Evolutionary conservation across 805 yeast genomes (phyloP), one percentile per base, ranked within the genome.

Genomic region (Candida ficus): DNA sequence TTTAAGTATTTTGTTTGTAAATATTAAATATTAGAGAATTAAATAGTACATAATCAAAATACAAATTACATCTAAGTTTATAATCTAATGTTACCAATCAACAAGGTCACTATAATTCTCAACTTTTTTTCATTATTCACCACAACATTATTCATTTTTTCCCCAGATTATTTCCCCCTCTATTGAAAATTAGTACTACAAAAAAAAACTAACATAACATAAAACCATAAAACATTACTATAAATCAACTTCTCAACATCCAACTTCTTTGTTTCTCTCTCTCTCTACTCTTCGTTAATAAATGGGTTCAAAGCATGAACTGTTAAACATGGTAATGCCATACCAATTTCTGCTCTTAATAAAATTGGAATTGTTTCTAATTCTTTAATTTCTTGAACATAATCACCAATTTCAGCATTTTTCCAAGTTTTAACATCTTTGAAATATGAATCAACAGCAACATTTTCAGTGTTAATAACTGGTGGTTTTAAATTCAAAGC

Each of bases 271-370:
- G n/a, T n/a, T n/a, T n/a, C n/a, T n/a, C n/a, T n/a, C n/a, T n/a
- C n/a, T n/a, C n/a, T n/a, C n/a, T n/a, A 18, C 41, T 35, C 52
- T 40, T 52, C 52, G 21, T 55, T 59, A 14, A 60, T 66, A 59
- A 90, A 91, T 25, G 99, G 99, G 55, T 91, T 91, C 56, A 90
- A 68, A 7, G 91, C 84, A 53, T 96, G 76, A 13, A 93, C 96
- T 4, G 96, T 87, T 53, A 91, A 72, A 61, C 97, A 91, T 14
- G 99, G 99, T 39, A 91, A 70, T 3, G 96, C 91, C 90, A 88
- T 88, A 37, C 96, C 97, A 38, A 89, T 78, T 60, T 90, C 98
- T 0, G 96, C 88, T 54, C 96, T 73, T 48, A 93, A 69, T 45
- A 91, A 67, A 25, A 91, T 79, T 9, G 98, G 98, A 36, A 91